These are phyloP conservation scores for Salix dunnii DNA, from an alignment of 345 rosid species.

Conservation along the genomic window DNA sequence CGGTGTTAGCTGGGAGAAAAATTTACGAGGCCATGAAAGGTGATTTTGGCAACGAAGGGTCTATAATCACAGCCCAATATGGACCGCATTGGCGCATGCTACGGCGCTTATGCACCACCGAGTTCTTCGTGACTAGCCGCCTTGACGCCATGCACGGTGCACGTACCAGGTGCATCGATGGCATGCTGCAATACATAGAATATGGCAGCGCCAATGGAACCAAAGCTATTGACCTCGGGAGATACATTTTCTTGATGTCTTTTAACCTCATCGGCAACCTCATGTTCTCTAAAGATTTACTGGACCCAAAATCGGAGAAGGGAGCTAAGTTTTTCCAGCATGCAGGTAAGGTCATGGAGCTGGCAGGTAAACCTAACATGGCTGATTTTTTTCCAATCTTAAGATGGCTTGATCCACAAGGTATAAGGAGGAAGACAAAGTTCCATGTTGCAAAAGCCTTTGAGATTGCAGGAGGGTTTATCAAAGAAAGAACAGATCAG, in stretches of 20 bases:
- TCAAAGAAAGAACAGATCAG: constrained; percentile 46
- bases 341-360: constrained; percentile 72
- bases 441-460: constrained; percentile 61
- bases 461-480: constrained; percentile 55
- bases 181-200: constrained; percentile 46
- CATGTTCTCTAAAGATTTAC: constrained; percentile 61
- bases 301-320: constrained; percentile 52
- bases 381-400: constrained; percentile 70
- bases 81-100: constrained; percentile 78
- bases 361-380: constrained; percentile 67
- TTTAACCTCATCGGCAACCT: constrained; percentile 73
- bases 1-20: constrained; percentile 66
- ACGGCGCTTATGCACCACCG: constrained; percentile 55
- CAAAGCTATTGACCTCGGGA: constrained; percentile 47
- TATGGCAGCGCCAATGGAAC: constrained; percentile 43
- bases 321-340: constrained; percentile 61
- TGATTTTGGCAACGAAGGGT: constrained; percentile 49
- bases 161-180: constrained; percentile 47
- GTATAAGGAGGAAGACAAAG: constrained; percentile 58
- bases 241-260: constrained; percentile 62
- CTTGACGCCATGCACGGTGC: constrained; percentile 50
- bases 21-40: constrained; percentile 82
- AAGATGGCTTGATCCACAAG: constrained; percentile 67
- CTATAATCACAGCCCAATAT: constrained; percentile 68
- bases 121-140: constrained; percentile 61